Evolutionary conservation across 768 basidiomycete species (phyloP).

Genomic region (Leccinum fibrillosum): DNA sequence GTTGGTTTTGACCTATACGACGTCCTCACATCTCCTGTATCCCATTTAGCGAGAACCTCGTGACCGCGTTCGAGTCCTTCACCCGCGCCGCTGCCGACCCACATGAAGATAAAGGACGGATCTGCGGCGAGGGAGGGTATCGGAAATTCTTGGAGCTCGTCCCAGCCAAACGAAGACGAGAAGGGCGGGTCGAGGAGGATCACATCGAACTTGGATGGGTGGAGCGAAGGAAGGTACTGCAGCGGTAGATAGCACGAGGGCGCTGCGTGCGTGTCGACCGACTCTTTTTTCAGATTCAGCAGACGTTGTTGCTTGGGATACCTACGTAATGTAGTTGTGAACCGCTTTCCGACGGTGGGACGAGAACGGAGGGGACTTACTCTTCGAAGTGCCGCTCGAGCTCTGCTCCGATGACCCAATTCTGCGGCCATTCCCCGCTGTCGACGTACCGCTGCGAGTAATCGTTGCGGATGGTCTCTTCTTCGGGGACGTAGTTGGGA

Average conservation of each 20-base stretch:
- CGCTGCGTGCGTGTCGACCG: constrained; percentile 66
- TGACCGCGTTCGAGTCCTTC: constrained; percentile 71
- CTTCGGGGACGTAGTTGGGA: constrained; percentile 82
- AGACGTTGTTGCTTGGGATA: constrained; percentile 93
- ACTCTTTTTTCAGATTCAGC: constrained; percentile 75
- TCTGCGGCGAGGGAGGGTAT: constrained; percentile 82
- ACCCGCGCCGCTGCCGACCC: constrained; percentile 90
- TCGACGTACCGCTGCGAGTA: constrained; percentile 89
- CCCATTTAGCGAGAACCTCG: too few species aligned
- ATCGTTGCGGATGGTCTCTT: constrained; percentile 96
- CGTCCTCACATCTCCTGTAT: too few species aligned
- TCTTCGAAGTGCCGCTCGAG: constrained; percentile 90
- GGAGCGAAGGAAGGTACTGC: constrained; percentile 45
- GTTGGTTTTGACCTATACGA: too few species aligned
- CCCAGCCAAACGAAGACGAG: constrained; percentile 84
- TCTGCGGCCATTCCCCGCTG: constrained; percentile 89
- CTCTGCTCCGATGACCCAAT: constrained; percentile 85
- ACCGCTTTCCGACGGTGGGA: neutral
- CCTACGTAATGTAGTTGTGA: constrained; percentile 37
- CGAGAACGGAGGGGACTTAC: constrained; percentile 46
- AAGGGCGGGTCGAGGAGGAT: constrained; percentile 91
- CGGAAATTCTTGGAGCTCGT: constrained; percentile 76
- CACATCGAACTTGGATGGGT: constrained; percentile 80
- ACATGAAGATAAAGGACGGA: constrained; percentile 91
- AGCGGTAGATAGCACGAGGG: constrained; percentile 72